Evolutionary conservation across 2,329 filamentous ascomycete species (phyloP).

Genomic region (Paraphaeosphaeria minitans): DNA sequence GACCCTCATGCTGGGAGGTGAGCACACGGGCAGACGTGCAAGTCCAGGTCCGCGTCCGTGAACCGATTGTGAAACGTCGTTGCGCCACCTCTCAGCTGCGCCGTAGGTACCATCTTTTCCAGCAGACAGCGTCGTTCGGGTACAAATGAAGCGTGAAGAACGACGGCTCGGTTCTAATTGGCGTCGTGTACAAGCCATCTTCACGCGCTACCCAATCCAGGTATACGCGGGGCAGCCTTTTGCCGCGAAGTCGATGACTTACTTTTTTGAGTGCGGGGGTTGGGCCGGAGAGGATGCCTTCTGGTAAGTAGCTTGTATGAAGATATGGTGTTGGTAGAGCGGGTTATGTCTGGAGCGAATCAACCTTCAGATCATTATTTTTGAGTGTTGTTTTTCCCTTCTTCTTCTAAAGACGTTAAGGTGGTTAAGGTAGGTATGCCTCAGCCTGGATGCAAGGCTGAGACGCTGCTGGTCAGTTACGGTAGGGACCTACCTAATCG

Average conservation of each 20-base stretch:
- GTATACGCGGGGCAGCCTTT: slow-evolving; percentile 58
- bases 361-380: too few species aligned
- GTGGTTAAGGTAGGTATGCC: background rate
- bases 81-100: slow-evolving; percentile 56
- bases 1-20: slow-evolving; percentile 60
- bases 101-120: slow-evolving; percentile 22
- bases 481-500: too few species aligned
- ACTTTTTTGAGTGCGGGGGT: slow-evolving; percentile 54
- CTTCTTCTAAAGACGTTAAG: too few species aligned
- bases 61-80: slow-evolving; percentile 56
- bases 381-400: too few species aligned
- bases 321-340: slow-evolving; percentile 21
- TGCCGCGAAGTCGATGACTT: slow-evolving; percentile 60
- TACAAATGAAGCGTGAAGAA: slow-evolving; percentile 64
- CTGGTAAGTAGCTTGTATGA: slow-evolving; percentile 50
- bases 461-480: background rate
- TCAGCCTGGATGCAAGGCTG: background rate
- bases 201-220: slow-evolving; percentile 61
- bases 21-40: slow-evolving; percentile 58
- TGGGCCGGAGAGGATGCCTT: slow-evolving; percentile 54
- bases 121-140: slow-evolving; percentile 52
- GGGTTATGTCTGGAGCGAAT: too few species aligned
- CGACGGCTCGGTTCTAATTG: slow-evolving; percentile 57
- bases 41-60: slow-evolving; percentile 31
- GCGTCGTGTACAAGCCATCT: slow-evolving; percentile 67